These are phyloP conservation scores for Punica granatum DNA, from an alignment of 345 rosid genomes.

Conservation along the genomic window DNA sequence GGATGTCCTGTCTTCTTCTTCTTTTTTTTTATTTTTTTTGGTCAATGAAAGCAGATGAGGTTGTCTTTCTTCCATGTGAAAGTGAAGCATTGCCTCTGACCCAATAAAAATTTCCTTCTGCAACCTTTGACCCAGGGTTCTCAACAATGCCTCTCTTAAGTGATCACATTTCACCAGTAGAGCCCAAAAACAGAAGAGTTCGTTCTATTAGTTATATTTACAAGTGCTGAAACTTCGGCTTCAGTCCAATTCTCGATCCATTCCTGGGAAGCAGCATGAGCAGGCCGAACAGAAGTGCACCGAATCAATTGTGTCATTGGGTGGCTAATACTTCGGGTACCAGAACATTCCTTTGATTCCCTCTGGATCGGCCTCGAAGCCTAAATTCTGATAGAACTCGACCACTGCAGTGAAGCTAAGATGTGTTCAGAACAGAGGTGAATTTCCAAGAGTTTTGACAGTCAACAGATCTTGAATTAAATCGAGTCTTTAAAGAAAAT, in stretches of 20 bases:
- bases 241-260: neutral
- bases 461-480: neutral
- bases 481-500: neutral
- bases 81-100: no score
- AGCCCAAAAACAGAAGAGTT: no score
- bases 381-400: slow-evolving; percentile 86
- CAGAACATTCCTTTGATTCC: slow-evolving; percentile 99
- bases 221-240: neutral
- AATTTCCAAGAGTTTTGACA: neutral
- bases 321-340: slow-evolving; percentile 58
- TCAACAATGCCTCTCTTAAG: no score
- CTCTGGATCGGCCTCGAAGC: slow-evolving; percentile 94
- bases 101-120: no score
- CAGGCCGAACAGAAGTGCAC: no score
- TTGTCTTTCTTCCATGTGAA: no score
- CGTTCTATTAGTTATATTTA: neutral
- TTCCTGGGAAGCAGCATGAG: neutral
- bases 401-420: slow-evolving; percentile 47
- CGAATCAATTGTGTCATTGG: neutral
- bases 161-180: neutral
- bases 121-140: no score
- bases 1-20: no score
- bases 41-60: no score
- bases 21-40: no score
- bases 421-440: neutral